phyloP scores from a whole-genome alignment of 2,329 filamentous ascomycete species.

The Fusarium concolor region DNA sequence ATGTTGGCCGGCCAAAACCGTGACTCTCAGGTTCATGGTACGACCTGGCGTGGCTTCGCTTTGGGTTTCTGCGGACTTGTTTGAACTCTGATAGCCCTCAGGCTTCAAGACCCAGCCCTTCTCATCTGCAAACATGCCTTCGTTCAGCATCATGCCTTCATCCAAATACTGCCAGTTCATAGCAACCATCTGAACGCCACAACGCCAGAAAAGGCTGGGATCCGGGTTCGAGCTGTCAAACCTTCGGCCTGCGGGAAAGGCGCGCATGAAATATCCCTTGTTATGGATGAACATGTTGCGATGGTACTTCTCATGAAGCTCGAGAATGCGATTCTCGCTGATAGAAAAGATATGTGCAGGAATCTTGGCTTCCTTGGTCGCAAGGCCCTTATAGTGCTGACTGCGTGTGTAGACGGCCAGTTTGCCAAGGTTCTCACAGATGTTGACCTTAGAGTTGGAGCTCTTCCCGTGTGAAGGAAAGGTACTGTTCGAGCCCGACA shows the following conservation, averaged over 20 bases:
- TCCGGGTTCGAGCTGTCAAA: conserved; percentile 95
- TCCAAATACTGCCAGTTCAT: conserved; percentile 98
- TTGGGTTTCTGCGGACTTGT: conserved; percentile 55
- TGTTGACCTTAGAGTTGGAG: conserved; percentile 67
- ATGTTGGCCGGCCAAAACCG: conserved; percentile 80
- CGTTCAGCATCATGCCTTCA: conserved; percentile 94
- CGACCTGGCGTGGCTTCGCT: conserved; percentile 60
- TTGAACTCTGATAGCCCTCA: conserved; percentile 71
- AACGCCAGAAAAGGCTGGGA: conserved; percentile 89
- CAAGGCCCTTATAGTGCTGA: conserved; percentile 80
- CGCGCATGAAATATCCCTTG: conserved; percentile 86
- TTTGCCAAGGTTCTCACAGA: conserved; percentile 77
- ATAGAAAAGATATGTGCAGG: conserved; percentile 86
- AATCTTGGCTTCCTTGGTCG: conserved; percentile 70
- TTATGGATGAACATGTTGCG: conserved; percentile 89
- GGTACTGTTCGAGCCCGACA: conserved; percentile 21
- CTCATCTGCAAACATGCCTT: conserved; percentile 94
- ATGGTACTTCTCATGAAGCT: conserved; percentile 69
- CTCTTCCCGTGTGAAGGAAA: conserved; percentile 38
- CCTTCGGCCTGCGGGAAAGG: conserved; percentile 84
- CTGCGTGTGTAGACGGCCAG: conserved; percentile 89
- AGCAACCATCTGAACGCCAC: conserved; percentile 96
- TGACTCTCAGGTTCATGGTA: conserved; percentile 75
- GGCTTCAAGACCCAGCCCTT: conserved; percentile 90
- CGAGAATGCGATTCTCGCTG: conserved; percentile 79